Base-by-base conservation (phyloP, 768 basidiomycete species). In the Boletus fagicola region DNA sequence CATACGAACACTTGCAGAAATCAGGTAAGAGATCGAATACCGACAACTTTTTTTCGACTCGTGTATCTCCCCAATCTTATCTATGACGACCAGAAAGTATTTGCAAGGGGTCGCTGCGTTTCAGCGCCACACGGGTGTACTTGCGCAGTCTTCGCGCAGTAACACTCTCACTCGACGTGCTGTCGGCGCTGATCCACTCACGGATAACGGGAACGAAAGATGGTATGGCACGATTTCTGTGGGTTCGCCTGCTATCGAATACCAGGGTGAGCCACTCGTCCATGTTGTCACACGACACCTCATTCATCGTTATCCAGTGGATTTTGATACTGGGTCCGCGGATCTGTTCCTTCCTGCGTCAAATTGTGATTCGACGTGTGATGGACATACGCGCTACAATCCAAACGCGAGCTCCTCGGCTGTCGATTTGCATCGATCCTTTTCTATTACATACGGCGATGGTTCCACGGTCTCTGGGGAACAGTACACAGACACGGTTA, bases 361-460 rank as follows among this genome's bases (percentile, higher is more conserved):
- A 6, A 40, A 52, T 13, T 75, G 74, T 61, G 55, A 30, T 22
- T 65, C 64, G 30, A 59, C 62, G 20, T 79, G 78, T 58, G 51
- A 56, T 5, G 68, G 62, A 7, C 77, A 79, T 60, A 67, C 59
- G 28, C 60, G 60, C 43, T 80, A 79, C 60, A 61, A 74, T 51
- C 67, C 79, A 10, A 61, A 65, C 12, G 31, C 56, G 9, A 75
- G 72, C 11, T 68, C 72, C 2, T 70, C 77, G 0, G 64, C 74
- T 24, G 46, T 53, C 10, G 53, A 68, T 54, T 51, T 65, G 38
- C 33, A 62, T 22, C 39, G 57, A 18, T 56, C 33, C 0, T 79
- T 81, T 63, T 53, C 59, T 1, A 70, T 81, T 26, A 0, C 49
- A 28, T 83, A 80, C 50, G 79, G 75, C 3, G 79, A 82, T 54